Evolutionary conservation across 192 early-diverging fungal species (phyloP).

Genomic region (Spizellomyces sp.): DNA sequence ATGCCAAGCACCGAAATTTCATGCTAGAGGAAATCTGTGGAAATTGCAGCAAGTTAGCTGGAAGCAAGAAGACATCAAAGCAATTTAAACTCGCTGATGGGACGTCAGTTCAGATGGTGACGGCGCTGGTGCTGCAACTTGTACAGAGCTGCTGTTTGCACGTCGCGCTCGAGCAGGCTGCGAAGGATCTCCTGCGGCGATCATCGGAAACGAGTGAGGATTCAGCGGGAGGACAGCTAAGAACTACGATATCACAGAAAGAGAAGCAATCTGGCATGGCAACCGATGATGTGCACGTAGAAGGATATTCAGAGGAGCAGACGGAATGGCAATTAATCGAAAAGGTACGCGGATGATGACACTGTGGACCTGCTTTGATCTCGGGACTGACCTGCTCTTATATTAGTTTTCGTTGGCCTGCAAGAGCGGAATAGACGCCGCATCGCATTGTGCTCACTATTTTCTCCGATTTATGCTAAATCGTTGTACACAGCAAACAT

Average conservation of each 20-base stretch:
- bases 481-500: conserved; percentile 43
- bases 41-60: conserved; percentile 69
- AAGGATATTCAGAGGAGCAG: neutral
- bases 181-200: conserved; percentile 9
- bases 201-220: no score
- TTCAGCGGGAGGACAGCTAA: neutral
- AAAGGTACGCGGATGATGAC: neutral
- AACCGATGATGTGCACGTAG: neutral
- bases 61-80: conserved; percentile 52
- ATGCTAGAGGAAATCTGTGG: conserved; percentile 88
- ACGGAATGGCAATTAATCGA: neutral
- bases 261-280: neutral
- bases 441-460: conserved; percentile 58
- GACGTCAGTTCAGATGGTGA: conserved; percentile 65
- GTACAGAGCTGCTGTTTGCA: conserved; percentile 56
- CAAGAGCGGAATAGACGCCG: conserved; percentile 47
- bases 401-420: conserved; percentile 18
- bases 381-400: neutral
- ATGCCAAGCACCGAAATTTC: conserved; percentile 68
- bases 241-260: conserved; percentile 1
- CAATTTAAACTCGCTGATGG: conserved; percentile 63
- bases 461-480: conserved; percentile 63
- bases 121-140: conserved; percentile 72
- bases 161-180: conserved; percentile 2
- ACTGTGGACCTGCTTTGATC: neutral